These are phyloP conservation scores for Suillus cothurnatus DNA, from an alignment of 768 basidiomycete genomes.

Conservation along the genomic window DNA sequence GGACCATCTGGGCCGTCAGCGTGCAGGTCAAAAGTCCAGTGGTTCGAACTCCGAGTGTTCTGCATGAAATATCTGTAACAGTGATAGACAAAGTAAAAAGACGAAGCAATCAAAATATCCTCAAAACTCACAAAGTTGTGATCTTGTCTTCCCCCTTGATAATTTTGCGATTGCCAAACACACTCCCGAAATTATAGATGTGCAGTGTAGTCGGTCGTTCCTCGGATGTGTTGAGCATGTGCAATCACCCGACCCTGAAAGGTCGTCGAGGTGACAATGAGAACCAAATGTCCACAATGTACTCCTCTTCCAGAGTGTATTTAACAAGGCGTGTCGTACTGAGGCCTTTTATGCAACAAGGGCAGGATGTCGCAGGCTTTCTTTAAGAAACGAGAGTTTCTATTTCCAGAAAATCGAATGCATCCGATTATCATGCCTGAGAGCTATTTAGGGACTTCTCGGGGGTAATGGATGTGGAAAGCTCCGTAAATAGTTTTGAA, in stretches of 20 bases:
- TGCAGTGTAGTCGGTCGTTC: slow-evolving; percentile 23
- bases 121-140: slow-evolving; percentile 21
- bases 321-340: neutral
- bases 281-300: neutral
- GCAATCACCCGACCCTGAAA: neutral
- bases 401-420: slow-evolving; percentile 2
- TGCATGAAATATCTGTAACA: slow-evolving; percentile 28
- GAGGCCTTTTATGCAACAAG: slow-evolving; percentile 12
- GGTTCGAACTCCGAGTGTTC: slow-evolving; percentile 18
- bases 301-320: neutral
- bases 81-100: neutral
- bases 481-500: neutral
- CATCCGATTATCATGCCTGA: slow-evolving; percentile 3
- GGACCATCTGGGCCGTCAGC: slow-evolving; percentile 21
- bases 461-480: neutral
- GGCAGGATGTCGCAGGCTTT: neutral
- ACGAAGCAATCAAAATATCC: neutral
- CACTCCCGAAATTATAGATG: slow-evolving; percentile 26
- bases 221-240: slow-evolving; percentile 4
- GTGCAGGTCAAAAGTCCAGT: slow-evolving; percentile 28
- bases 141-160: slow-evolving; percentile 28
- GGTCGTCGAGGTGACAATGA: neutral
- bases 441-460: slow-evolving; percentile 2
- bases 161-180: slow-evolving; percentile 28
- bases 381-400: neutral